Base-by-base conservation (phyloP, 148 eudicot species). In the Pouteria glomerata region DNA sequence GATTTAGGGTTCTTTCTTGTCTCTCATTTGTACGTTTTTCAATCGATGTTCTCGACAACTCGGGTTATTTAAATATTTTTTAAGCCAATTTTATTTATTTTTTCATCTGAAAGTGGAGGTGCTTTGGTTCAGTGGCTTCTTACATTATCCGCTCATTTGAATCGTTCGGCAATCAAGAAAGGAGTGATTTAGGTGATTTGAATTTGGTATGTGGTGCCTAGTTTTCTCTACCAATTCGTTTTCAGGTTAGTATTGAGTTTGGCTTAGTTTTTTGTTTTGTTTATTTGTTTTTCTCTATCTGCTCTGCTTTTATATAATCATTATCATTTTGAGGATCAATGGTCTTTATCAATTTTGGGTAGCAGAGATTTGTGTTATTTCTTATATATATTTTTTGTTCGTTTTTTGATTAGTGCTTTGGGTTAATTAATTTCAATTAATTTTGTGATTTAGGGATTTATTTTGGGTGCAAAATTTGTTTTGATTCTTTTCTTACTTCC, bases 401-500 rank as follows among this genome's bases (percentile, higher is more conserved):
- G n/a, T 41, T 63, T 47, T 42, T 63, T n/a, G 33, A n/a, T 63
- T 62, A n/a, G 47, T 62, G 47, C 66, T 37, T 37, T 62, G 66
- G 29, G 7, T 37, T 13, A 19, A 19, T 7, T 33, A 6, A n/a
- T 44, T 45, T 26, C 35, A 45, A 12, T 44, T 3, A 65, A 11
- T 41, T 24, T 26, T 24, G 33, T 42, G 21, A 44, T 53, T 21
- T 7, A 1, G 27, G 57, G 57, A 13, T 16, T 7, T 16, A 14
- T 63, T 42, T 65, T 42, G 14, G 23, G 35, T 65, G 69, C 53
- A 42, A 45, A 2, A 26, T 29, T 65, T 7, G 23, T 24, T 19
- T 42, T 39, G 53, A 41, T 39, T 41, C 67, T 23, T 63, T 39
- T 41, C 50, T 63, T 6, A 41, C 31, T 39, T 23, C 31, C 19